Evolutionary conservation across 106 monocot genomes (phyloP), one percentile per base, ranked within the genome.

Genomic region (Agapanthus africanus): DNA sequence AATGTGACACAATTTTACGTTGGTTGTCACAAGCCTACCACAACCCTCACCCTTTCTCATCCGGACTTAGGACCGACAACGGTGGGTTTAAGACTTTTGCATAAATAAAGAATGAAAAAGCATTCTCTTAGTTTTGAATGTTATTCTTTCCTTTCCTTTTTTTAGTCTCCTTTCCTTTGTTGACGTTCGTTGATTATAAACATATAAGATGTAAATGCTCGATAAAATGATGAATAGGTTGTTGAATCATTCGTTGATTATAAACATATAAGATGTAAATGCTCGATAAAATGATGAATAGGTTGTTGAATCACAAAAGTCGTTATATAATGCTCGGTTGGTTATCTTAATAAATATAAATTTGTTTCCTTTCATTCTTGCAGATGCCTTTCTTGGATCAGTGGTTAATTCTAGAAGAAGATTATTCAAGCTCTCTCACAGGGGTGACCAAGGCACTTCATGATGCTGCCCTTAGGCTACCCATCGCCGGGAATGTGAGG

Each of bases 381-480:
- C 63, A 94, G 94, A 85, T 85, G 76, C 79, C 85, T 18, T 66
- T 68, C 63, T 77, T 94, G 81, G 72, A 83, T 36, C 66, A 90
- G 1, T 95, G 91, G 91, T 39, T 61, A 1, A 54, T n/a, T 69
- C 22, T 82, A 15, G 83, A 95, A 71, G 78, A 31, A 54, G 88
- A 88, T 6, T 73, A 86, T 67, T 79, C 81, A 21, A 69, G 61
- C 40, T 91, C 76, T 50, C 91, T 95, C 41, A 71, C 75, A 40
- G 91, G 86, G 7, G 57, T 59, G 40, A 86, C 75, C 18, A 74
- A 75, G 77, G 81, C 88, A 35, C 56, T 91, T 50, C 68, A 80
- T 27, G 75, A 91, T 86, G 83, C 85, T 73, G 76, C 83, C 50
- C 69, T 88, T 46, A 71, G 80, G n/a, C 71, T 95, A 27, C 95